Conservation (phyloP, 2,329 filamentous ascomycete genomes). For the Dothiorella sarmentorum region DNA sequence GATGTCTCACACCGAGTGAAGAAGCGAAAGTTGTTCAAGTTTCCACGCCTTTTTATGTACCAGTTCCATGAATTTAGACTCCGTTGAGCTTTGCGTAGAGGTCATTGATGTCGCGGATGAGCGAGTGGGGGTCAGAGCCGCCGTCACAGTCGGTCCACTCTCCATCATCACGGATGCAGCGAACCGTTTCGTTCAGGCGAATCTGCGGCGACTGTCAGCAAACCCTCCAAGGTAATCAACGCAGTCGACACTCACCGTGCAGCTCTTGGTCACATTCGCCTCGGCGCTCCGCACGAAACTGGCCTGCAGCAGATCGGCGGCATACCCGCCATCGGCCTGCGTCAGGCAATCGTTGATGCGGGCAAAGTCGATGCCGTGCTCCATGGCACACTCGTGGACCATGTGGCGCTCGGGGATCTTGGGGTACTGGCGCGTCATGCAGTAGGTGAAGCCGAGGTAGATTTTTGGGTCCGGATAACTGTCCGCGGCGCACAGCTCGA, state of each 20-base stretch:
- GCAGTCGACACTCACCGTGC: conserved; percentile 33
- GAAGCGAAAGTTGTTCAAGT: background rate
- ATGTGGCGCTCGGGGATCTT: conserved; percentile 75
- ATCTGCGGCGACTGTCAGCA: conserved; percentile 24
- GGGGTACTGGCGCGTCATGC: conserved; percentile 71
- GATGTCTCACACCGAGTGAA: background rate
- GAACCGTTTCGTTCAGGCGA: conserved; percentile 69
- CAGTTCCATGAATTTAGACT: background rate
- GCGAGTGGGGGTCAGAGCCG: conserved; percentile 64
- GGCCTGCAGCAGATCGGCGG: conserved; percentile 62
- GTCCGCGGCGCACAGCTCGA: conserved; percentile 84
- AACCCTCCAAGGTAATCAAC: too few relatives aligned
- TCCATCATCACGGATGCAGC: conserved; percentile 78
- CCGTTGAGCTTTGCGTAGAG: conserved; percentile 48
- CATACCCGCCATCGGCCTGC: conserved; percentile 69
- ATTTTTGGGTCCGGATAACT: conserved; percentile 83
- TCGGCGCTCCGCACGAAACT: conserved; percentile 63
- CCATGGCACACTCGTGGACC: conserved; percentile 81
- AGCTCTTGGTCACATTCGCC: conserved; percentile 45
- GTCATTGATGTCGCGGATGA: conserved; percentile 74
- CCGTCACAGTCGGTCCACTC: conserved; percentile 76
- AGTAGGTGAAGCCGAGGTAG: conserved; percentile 91
- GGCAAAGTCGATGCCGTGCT: conserved; percentile 83
- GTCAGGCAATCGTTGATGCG: conserved; percentile 79
- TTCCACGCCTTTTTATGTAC: too few relatives aligned